These are phyloP conservation scores for Penicillium bialowiezense DNA, from an alignment of 495 filamentous ascomycete species.

Conservation along the genomic window DNA sequence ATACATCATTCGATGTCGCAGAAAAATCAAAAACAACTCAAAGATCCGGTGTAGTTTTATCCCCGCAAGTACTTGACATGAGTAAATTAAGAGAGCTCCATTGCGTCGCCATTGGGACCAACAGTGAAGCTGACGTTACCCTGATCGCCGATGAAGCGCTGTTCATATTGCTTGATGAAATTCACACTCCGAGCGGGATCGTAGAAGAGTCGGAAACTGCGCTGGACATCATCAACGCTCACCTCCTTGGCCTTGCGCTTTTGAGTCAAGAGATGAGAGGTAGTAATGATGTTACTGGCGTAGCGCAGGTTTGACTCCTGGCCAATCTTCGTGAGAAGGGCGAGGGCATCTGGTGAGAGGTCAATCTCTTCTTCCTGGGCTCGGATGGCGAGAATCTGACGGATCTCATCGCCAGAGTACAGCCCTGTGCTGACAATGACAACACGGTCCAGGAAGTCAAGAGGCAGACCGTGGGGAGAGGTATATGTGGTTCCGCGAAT, in stretches of 20 bases:
- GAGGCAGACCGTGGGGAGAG: constrained; percentile 86
- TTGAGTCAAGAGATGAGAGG: constrained; percentile 72
- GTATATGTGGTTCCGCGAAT: constrained; percentile 92
- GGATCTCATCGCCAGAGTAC: constrained; percentile 83
- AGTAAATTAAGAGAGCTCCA: constrained; percentile 70
- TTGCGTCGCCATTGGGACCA: constrained; percentile 71
- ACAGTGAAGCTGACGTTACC: constrained; percentile 70
- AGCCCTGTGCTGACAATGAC: constrained; percentile 93
- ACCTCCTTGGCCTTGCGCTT: constrained; percentile 84
- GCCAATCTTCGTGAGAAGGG: constrained; percentile 90
- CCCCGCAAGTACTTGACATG: constrained; percentile 10
- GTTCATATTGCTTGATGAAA: constrained; percentile 87
- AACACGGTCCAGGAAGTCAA: constrained; percentile 94
- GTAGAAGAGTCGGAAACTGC: constrained; percentile 91
- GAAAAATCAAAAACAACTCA: constrained; percentile 27
- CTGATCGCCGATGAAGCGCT: constrained; percentile 85
- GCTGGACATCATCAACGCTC: constrained; percentile 81
- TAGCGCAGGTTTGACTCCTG: constrained; percentile 90
- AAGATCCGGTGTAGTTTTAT: constrained; percentile 21
- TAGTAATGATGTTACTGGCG: constrained; percentile 93
- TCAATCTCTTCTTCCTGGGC: constrained; percentile 97
- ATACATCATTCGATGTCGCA: constrained; percentile 42
- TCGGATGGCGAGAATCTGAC: constrained; percentile 84
- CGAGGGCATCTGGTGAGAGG: constrained; percentile 80
- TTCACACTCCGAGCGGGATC: constrained; percentile 83